Evolutionary conservation across 1,139 yeast genomes (phyloP), one percentile per base, ranked within the genome.

Genomic region (Oligophagozyma castellii): DNA sequence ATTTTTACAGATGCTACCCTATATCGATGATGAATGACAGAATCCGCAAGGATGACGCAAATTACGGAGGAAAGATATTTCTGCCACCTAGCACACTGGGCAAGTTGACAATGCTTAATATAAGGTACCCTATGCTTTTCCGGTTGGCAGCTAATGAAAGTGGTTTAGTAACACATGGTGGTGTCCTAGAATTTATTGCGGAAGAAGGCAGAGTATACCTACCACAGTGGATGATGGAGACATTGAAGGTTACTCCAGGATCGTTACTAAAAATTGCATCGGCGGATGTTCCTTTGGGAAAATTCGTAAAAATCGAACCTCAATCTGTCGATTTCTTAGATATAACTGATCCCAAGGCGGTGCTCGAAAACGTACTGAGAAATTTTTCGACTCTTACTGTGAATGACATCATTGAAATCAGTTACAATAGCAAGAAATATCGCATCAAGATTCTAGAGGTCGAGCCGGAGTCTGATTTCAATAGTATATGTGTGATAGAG

Each of bases 171-270:
- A 80, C 95, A 0, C 95, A 84, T 51, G 80, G 89, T 28, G 99
- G 99, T 45, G 98, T 92, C 11, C 60, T 92, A 40, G 98, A 92
- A 56, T 92, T 92, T 51, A 79, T 80, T 19, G 95, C 98, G 1
- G 98, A 89, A 51, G 98, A 92, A 59, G 99, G 99, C 12, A 65
- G 98, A 35, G 92, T 73, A 3, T 92, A 92, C 51, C 51, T 89
- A 26, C 99, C 99, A 0, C 86, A 81, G 44, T 92, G 99, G 99
- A 86, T 89, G 92, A 73, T 89, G 84, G 66, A 59, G 28, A 79
- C 93, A 0, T 57, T 92, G 27, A 61, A 65, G 21, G 58, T 80
- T 8, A 67, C 67, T 28, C 81, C 95, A 0, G 98, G 98, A 0
- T 69, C 81, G 15, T 59, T 92, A 37, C 59, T 89, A 15, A 77